phyloP scores from a whole-genome alignment of 495 filamentous ascomycete genomes.

The Neohortaea acidophila region DNA sequence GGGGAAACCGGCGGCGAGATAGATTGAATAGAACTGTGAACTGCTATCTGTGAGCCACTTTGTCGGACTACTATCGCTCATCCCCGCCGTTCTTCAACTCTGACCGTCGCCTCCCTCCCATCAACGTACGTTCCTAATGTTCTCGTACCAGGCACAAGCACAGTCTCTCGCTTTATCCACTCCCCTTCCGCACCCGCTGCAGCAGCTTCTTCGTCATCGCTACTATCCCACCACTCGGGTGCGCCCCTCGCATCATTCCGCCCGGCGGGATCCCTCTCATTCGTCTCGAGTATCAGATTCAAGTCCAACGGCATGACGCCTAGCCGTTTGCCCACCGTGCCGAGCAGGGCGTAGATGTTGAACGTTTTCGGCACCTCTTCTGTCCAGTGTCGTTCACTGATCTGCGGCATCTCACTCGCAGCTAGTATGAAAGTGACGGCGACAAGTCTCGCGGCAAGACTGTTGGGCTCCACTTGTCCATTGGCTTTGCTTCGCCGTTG shows the following conservation, averaged over 20 bases:
- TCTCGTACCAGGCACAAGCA: slow-evolving; percentile 65
- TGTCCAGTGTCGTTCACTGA: slow-evolving; percentile 4
- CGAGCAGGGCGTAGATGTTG: slow-evolving; percentile 68
- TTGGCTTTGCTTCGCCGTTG: slow-evolving; percentile 21
- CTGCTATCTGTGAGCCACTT: too few species aligned
- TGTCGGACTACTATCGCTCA: too few species aligned
- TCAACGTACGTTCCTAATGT: slow-evolving; percentile 74
- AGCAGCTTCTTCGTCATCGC: slow-evolving; percentile 38
- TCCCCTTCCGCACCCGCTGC: slow-evolving; percentile 36
- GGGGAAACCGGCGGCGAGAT: too few species aligned
- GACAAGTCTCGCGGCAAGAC: slow-evolving; percentile 59
- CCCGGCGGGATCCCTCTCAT: slow-evolving; percentile 65
- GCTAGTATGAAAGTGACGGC: slow-evolving; percentile 43
- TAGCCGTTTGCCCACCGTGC: slow-evolving; percentile 58
- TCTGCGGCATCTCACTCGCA: background rate
- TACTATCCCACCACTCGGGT: slow-evolving; percentile 34
- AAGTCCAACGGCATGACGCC: slow-evolving; percentile 45
- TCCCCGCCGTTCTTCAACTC: slow-evolving; percentile 50
- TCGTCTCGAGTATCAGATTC: slow-evolving; percentile 63
- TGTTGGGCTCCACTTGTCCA: slow-evolving; percentile 42
- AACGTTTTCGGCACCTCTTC: slow-evolving; percentile 55
- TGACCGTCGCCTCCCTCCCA: slow-evolving; percentile 46
- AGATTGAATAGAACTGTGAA: too few species aligned
- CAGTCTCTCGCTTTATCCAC: slow-evolving; percentile 55
- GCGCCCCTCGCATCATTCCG: slow-evolving; percentile 20